Base-by-base conservation (phyloP, 352 stramenopile genomes). In the Salisapilia sapeloensis region DNA sequence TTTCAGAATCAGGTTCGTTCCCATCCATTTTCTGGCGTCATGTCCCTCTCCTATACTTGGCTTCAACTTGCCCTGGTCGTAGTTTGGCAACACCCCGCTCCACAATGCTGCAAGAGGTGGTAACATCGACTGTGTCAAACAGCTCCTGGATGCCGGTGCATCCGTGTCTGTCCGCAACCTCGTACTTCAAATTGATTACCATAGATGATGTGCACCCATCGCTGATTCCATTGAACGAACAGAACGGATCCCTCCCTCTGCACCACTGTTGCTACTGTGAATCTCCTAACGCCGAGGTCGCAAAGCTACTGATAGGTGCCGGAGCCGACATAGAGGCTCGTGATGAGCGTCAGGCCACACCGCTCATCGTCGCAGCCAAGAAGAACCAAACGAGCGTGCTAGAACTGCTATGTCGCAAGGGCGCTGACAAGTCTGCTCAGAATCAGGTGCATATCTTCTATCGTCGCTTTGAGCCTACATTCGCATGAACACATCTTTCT, bases 181-280 rank as follows among this genome's bases (percentile, higher is more conserved):
- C 15, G 70, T 81, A 55, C 40, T 51, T 13, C n/a, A n/a, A n/a
- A n/a, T n/a, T n/a, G n/a, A n/a, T n/a, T n/a, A n/a, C n/a, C n/a
- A n/a, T n/a, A n/a, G n/a, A n/a, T n/a, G n/a, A n/a, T n/a, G n/a
- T n/a, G n/a, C n/a, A n/a, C n/a, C n/a, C n/a, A n/a, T n/a, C n/a
- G n/a, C n/a, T n/a, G n/a, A n/a, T n/a, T n/a, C n/a, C n/a, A n/a
- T n/a, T n/a, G n/a, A n/a, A n/a, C n/a, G 3, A 12, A 6, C 20
- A 85, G 67, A 82, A 83, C 39, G 64, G 61, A 8, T 86, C 71
- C 13, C 50, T 66, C 17, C 55, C 67, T 8, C 46, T 86, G 11
- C 71, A 86, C 34, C 71, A 86, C 34, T 66, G 66, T 22, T 86
- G 71, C 41, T 86, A 86, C 47, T 77, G 71, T 46, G 63, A 74